phyloP scores from a whole-genome alignment of 495 filamentous ascomycete genomes.

The Peziza echinospora region DNA sequence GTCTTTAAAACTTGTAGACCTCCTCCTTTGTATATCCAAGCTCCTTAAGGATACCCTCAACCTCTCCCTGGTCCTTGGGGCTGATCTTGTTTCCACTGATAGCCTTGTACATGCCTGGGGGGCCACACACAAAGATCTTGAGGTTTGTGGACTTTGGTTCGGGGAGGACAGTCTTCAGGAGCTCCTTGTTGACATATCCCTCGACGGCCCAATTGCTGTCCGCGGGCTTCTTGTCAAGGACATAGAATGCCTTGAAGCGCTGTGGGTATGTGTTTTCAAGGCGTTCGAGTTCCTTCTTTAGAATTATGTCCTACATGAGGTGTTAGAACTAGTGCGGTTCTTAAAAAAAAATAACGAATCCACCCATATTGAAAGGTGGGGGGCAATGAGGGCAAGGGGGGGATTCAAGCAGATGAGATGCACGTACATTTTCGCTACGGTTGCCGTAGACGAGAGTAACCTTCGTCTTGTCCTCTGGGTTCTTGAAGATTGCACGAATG shows the following conservation, averaged over 20 bases:
- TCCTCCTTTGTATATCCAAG: constrained; percentile 81
- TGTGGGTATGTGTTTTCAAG: constrained; percentile 87
- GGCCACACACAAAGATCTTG: constrained; percentile 82
- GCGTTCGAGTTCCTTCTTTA: constrained; percentile 59
- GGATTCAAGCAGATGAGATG: too few species aligned
- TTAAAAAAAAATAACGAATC: background rate
- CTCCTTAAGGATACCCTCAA: constrained; percentile 64
- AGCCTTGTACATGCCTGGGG: constrained; percentile 81
- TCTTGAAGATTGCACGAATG: constrained; percentile 65
- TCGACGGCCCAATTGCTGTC: constrained; percentile 41
- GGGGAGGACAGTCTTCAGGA: constrained; percentile 77
- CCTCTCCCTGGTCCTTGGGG: constrained; percentile 79
- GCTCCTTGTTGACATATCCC: constrained; percentile 67
- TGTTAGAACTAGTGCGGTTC: background rate
- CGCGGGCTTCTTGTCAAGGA: constrained; percentile 69
- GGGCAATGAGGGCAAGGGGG: too few species aligned
- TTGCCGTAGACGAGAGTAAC: constrained; percentile 88
- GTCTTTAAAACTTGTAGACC: constrained; percentile 83
- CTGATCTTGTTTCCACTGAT: constrained; percentile 75
- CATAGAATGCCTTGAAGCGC: constrained; percentile 76
- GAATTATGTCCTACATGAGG: constrained; percentile 41
- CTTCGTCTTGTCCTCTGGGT: constrained; percentile 90
- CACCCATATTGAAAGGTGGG: too few species aligned
- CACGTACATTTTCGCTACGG: constrained; percentile 38
- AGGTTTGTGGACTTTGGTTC: constrained; percentile 76